Base-by-base conservation (phyloP, 2,329 filamentous ascomycete species). In the Davidsoniella neocaledoniae region DNA sequence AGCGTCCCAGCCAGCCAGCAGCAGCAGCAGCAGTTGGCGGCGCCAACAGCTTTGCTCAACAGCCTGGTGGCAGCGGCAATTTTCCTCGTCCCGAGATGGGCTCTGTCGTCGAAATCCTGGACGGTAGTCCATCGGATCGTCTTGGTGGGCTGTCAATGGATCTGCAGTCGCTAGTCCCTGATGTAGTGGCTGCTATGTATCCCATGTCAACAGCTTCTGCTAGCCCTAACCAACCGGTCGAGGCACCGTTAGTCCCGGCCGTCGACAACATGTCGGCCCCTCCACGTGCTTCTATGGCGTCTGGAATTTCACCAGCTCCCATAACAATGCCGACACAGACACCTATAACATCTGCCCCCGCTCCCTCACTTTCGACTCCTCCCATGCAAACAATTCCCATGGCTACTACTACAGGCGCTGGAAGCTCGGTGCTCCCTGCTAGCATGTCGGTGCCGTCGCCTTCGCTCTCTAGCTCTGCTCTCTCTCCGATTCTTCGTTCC, bases 71-170 rank as follows among this genome's bases (percentile, higher is more conserved):
- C 3, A 53, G 61, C 47, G 62, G 65, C 19, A 64, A 65, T 23
- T 14, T 23, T 43, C 23, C 25, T 38, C 41, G 29, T 3, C 64
- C 66, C n/a, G 68, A 68, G 53, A 71, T 69, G 64, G 74, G 69
- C 19, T 72, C 72, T 2, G 71, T 81, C 10, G 79, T 77, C 23
- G 77, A 81, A 60, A 66, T 81, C 10, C 67, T 73, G 36, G 77
- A 81, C 50, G 64, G 65, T 1, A 67, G 72, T 0, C 63, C 66
- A 2, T 33, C 29, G 29, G 29, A 33, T 4, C 29, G 29, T 4
- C 8, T 33, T 9, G 29, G 29, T 23, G 26, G 23, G 17, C n/a
- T 29, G 14, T 16, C 49, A 5, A 10, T 42, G 23, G 37, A 41
- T 23, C 17, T 51, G 19, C 23, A 43, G 37, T 42, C 43, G 2